Evolutionary conservation across 169 alveolate species (phyloP), one percentile per base, ranked within the genome.

Genomic region (Cystoisospora suis): DNA sequence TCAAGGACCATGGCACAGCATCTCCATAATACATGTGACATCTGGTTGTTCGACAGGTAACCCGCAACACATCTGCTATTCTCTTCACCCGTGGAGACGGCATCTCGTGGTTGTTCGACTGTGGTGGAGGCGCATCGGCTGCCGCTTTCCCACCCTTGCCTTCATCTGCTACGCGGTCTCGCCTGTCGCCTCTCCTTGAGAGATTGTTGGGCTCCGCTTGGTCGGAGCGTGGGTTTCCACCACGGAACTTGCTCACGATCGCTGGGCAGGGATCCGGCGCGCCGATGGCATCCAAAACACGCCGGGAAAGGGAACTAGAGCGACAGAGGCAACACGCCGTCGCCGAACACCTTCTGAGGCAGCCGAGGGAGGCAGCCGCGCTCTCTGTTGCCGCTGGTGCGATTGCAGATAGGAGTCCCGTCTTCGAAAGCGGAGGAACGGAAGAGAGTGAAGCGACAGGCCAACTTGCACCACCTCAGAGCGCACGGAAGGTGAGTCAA

Each of bases 101-200:
- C n/a, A 70, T 79, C 23, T 86, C 92, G 3, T 88, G 92, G 92
- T 89, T 88, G 38, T 88, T 88, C 49, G 92, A 88, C 38, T 88
- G 92, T 44, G 92, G 92, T 20, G 92, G 92, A 12, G 92, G 92
- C 6, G 87, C 92, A 0, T 88, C 92, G 40, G 89, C 83, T 2
- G 56, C 83, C 23, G 56, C 56, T 12, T 15, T 72, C 27, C 83
- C 83, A 9, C 83, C 83, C 58, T 29, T 7, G 27, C 56, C 83
- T 6, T 72, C 83, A 32, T 4, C 83, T 72, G 58, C 45, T 9
- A 15, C 44, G 23, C 47, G 56, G 6, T 17, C 58, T 34, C 83
- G 83, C 0, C 32, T 42, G 20, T 72, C 83, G 12, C 83, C 83
- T 15, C 20, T 72, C 29, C 47, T 38, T 20, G 83, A 72, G 32